Percentiles rank a stretch among this genome's conserved stretches.
Evolutionary conservation across 2,329 filamentous ascomycete species (phyloP).

Genomic region (Coleophoma crateriformis): DNA sequence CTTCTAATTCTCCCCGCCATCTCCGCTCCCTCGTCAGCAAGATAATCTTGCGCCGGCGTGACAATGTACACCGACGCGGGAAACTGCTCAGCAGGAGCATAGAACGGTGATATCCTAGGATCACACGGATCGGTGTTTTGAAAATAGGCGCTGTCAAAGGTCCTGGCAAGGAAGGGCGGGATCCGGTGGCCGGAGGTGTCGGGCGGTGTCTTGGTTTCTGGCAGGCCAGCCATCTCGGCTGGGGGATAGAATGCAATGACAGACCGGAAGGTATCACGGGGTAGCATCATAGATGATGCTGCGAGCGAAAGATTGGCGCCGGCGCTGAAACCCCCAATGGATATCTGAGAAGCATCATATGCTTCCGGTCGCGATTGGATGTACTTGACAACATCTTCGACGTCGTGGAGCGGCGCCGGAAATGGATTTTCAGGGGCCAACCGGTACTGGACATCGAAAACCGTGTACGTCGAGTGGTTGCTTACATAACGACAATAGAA

Average conservation of each 20-base stretch:
- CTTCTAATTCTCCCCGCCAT: conserved; percentile 23
- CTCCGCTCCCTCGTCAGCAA: conserved; percentile 28
- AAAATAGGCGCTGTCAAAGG: conserved; percentile 31
- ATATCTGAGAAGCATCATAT: conserved; percentile 36
- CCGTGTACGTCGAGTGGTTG: conserved; percentile 18
- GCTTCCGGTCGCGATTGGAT: conserved; percentile 22
- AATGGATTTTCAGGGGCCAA: conserved; percentile 31
- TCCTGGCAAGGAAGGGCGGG: conserved; percentile 11
- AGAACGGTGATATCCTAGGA: conserved; percentile 29
- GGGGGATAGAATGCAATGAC: conserved; percentile 41
- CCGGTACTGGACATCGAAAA: conserved; percentile 29
- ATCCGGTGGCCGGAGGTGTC: conserved; percentile 15
- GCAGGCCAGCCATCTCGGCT: conserved; percentile 24
- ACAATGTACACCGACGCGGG: conserved; percentile 26
- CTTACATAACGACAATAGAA: conserved; percentile 30
- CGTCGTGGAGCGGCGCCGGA: conserved; percentile 29
- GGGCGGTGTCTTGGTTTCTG: conserved; percentile 23
- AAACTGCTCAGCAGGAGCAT: conserved; percentile 19
- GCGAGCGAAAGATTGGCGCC: conserved; percentile 38
- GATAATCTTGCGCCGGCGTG: conserved; percentile 29
- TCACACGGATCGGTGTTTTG: conserved; percentile 21
- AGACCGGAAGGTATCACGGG: conserved; percentile 41
- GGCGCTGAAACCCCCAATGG: conserved; percentile 38
- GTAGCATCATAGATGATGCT: conserved; percentile 24
- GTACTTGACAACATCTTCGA: conserved; percentile 27